Evolutionary conservation across 805 yeast species (phyloP).

Genomic region (Schwanniomyces yamadae): DNA sequence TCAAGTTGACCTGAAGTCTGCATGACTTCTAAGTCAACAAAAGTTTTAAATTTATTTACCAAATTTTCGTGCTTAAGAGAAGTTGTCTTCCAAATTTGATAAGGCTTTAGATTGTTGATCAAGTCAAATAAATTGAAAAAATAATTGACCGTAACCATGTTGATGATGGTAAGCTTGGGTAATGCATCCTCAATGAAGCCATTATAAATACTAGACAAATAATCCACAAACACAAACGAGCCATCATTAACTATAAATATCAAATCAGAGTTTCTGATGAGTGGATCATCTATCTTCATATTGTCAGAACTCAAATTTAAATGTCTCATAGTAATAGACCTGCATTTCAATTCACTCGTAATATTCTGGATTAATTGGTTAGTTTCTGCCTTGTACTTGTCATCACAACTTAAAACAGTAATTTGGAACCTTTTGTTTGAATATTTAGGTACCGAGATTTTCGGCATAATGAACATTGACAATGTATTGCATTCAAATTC

Average conservation of each 20-base stretch:
- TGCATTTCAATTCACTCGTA: slow-evolving; percentile 12
- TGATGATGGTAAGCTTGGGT: slow-evolving; percentile 35
- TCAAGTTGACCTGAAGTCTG: slow-evolving; percentile 2
- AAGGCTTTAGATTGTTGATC: slow-evolving; percentile 30
- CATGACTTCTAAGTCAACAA: slow-evolving; percentile 24
- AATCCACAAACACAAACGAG: slow-evolving; percentile 26
- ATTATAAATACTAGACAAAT: slow-evolving; percentile 13
- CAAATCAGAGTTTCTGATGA: slow-evolving; percentile 24
- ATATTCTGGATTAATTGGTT: slow-evolving; percentile 18
- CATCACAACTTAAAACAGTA: slow-evolving; percentile 21
- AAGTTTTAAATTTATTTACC: slow-evolving; percentile 22
- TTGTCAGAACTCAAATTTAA: slow-evolving; percentile 8
- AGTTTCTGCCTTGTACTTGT: slow-evolving; percentile 17
- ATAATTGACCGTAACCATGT: slow-evolving; percentile 40
- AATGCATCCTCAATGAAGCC: slow-evolving; percentile 7
- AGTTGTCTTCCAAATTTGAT: slow-evolving; percentile 40
- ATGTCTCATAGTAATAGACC: slow-evolving; percentile 16
- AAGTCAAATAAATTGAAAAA: slow-evolving; percentile 39
- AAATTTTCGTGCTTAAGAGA: slow-evolving; percentile 27
- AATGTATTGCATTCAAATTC: slow-evolving; percentile 7
- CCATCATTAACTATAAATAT: slow-evolving; percentile 42
- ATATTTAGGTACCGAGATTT: slow-evolving; percentile 23
- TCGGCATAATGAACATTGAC: slow-evolving; percentile 39
- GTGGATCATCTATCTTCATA: slow-evolving; percentile 12
- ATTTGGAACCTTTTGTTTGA: slow-evolving; percentile 14